These are phyloP conservation scores for Bidens hawaiensis DNA, from an alignment of 140 eudicot genomes.

Conservation along the genomic window DNA sequence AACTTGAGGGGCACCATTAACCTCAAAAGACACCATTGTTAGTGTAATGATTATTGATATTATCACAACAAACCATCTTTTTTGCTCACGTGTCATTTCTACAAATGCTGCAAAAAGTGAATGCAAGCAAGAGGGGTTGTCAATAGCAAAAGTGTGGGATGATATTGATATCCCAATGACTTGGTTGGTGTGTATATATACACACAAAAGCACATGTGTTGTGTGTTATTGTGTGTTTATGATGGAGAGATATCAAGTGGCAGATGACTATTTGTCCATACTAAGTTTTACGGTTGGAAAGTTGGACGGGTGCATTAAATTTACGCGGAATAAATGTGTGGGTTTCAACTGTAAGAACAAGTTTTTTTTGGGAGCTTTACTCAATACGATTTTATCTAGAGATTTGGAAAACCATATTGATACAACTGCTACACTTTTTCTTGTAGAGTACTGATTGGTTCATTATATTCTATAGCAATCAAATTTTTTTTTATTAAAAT, in stretches of 20 bases:
- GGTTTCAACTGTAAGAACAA: slow-evolving; percentile 10
- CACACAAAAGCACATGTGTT: not conserved
- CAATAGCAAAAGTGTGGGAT: slow-evolving; percentile 16
- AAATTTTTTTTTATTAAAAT: no score
- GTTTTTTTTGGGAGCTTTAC: no score
- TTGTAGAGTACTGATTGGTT: no score
- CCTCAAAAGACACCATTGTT: slow-evolving; percentile 18
- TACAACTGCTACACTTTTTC: no score
- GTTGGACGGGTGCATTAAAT: slow-evolving; percentile 47
- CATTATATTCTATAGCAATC: no score
- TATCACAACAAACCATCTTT: slow-evolving; percentile 28
- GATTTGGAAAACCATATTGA: no score
- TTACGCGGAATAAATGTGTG: slow-evolving; percentile 50
- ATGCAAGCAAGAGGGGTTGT: not conserved
- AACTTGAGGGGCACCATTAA: slow-evolving; percentile 49
- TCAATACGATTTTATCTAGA: no score
- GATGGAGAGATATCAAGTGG: not conserved
- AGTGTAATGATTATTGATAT: slow-evolving; percentile 15
- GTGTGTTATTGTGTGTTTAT: not conserved
- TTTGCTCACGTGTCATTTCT: slow-evolving; percentile 38
- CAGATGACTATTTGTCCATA: not conserved
- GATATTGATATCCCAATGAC: slow-evolving; percentile 23
- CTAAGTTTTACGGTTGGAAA: slow-evolving; percentile 33
- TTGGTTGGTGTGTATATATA: slow-evolving; percentile 29
- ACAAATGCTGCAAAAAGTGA: slow-evolving; percentile 5